These are phyloP conservation scores for Cytospora chrysosperma DNA, from an alignment of 2,329 filamentous ascomycete species.

Conservation along the genomic window DNA sequence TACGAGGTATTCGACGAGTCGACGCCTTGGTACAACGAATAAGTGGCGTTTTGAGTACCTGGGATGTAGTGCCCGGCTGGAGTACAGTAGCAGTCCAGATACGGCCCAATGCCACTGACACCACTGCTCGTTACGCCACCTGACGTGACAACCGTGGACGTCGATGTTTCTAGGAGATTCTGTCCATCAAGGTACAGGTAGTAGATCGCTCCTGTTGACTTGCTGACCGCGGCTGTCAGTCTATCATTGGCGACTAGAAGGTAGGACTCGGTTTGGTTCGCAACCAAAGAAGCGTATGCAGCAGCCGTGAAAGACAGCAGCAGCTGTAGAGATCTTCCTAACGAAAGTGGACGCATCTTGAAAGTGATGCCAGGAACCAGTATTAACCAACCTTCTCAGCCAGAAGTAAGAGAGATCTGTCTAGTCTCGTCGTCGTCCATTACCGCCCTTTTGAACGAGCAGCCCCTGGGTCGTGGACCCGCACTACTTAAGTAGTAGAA, in stretches of 20 bases:
- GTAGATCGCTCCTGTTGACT: constrained; percentile 14
- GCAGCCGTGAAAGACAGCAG: constrained; percentile 4
- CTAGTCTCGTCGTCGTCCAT: not conserved
- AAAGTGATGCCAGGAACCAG: not conserved
- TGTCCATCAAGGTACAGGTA: constrained; percentile 23
- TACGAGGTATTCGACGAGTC: constrained; percentile 52
- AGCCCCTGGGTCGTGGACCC: too few species aligned
- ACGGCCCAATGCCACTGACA: constrained; percentile 19
- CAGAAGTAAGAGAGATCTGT: not conserved
- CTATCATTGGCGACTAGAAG: constrained; percentile 24
- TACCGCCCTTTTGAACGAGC: not conserved
- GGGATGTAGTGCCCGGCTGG: constrained; percentile 60
- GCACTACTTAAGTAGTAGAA: too few species aligned
- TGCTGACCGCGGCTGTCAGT: constrained; percentile 23
- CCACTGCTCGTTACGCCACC: constrained; percentile 21
- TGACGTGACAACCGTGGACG: constrained; percentile 13
- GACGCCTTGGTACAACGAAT: constrained; percentile 50
- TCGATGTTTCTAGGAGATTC: constrained; percentile 17
- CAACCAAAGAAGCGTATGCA: constrained; percentile 13
- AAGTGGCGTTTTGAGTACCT: constrained; percentile 46
- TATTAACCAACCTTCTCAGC: not conserved
- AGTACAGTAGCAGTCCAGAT: constrained; percentile 58
- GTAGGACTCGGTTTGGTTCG: constrained; percentile 23
- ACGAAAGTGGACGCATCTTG: constrained; percentile 10
- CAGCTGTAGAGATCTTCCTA: not conserved